Evolutionary conservation across 305 asterid genomes (phyloP), one percentile per base, ranked within the genome.

Genomic region (Fraxinus sp.): DNA sequence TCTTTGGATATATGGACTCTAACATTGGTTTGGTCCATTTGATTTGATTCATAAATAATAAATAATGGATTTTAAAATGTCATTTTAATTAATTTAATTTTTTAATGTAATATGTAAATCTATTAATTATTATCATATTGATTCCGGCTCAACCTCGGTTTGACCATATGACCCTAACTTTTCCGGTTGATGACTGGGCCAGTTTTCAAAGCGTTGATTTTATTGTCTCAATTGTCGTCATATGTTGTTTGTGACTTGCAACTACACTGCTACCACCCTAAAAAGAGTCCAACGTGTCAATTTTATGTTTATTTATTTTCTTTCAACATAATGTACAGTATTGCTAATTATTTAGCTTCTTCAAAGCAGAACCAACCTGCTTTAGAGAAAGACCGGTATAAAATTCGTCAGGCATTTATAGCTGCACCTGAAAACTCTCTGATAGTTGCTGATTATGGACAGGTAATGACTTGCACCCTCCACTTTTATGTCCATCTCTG

Each of bases 391-490:
- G 99, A 97, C 85, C 93, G 98, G 62, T 97, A 97, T 88, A 97
- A 95, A 94, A 95, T 97, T 79, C 98, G 99, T 78, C 95, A 94
- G 88, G 98, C 97, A 78, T 97, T 97, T 88, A 85, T 93, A 76
- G 98, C 98, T 83, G 95, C 97, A 82, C 93, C 98, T 52, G 99
- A 98, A 46, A 97, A 94, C 89, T 93, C 98, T 68, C 87, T 95
- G 74, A 90, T 94, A 85, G 99, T 97, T 77, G 98, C 99, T 79
- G 99, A 97, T 88, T 96, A 96, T 82, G 99, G 99, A 78, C 98
- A 96, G 95, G 99, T 93, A 88, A 89, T 81, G 20, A 78, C 77
- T 75, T n/a, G 14, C 72, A 10, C 59, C 70, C 81, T 81, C 49
- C 64, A 36, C 39, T 10, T 77, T 79, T 20, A 39, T 52, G 78